These are phyloP conservation scores for Pseudotsuga menziesii DNA, from an alignment of 75 land plant species.

Conservation along the genomic window DNA sequence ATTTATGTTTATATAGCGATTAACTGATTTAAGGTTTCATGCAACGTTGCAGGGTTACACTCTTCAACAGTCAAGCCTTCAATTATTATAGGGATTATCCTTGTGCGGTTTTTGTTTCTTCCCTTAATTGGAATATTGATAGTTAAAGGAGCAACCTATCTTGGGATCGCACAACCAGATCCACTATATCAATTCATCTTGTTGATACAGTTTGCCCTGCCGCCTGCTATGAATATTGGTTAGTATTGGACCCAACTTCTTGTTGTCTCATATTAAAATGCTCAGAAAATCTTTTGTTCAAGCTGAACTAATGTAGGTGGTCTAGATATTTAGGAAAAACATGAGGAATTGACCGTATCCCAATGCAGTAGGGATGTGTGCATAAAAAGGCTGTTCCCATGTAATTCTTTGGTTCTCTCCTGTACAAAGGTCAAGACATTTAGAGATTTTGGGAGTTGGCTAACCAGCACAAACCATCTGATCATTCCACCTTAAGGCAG, in stretches of 20 bases:
- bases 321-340: background rate
- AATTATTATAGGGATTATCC: constrained; percentile 25
- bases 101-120: constrained; percentile 40
- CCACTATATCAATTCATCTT: constrained; percentile 52
- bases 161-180: constrained; percentile 39
- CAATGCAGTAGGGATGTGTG: background rate
- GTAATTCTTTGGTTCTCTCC: no score
- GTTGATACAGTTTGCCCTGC: constrained; percentile 57
- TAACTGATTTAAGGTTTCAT: constrained; percentile 3
- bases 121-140: constrained; percentile 43
- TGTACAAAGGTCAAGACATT: no score
- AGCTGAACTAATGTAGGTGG: background rate
- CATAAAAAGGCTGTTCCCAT: background rate
- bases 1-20: background rate
- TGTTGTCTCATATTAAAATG: background rate
- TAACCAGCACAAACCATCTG: no score
- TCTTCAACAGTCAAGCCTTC: constrained; percentile 2
- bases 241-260: background rate
- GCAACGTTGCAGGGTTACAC: constrained; percentile 11
- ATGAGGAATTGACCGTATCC: background rate
- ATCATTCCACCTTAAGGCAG: no score
- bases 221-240: constrained; percentile 80
- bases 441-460: no score
- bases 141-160: constrained; percentile 26
- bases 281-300: background rate